A percentile compares a stretch with the other conserved stretches of the same genome.
Evolutionary conservation across 2,329 filamentous ascomycete species (phyloP).

Genomic region (Calonectria montana): DNA sequence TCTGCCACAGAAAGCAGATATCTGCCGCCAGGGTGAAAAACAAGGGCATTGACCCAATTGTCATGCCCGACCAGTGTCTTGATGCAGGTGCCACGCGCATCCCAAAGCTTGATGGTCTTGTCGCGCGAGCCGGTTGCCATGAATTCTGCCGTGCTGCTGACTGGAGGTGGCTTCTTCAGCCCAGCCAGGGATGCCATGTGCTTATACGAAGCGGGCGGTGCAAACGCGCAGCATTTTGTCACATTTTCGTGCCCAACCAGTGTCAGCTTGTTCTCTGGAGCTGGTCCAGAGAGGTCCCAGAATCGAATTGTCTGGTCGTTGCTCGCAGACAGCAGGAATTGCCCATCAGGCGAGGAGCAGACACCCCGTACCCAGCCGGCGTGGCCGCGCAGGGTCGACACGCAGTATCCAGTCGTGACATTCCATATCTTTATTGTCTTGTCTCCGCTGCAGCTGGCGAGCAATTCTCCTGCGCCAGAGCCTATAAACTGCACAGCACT

Average conservation of each 20-base stretch:
- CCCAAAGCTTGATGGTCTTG: slow-evolving; percentile 92
- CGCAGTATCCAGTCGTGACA: slow-evolving; percentile 89
- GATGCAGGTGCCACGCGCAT: slow-evolving; percentile 83
- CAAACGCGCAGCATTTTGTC: slow-evolving; percentile 87
- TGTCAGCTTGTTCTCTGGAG: slow-evolving; percentile 80
- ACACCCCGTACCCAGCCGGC: slow-evolving; percentile 93
- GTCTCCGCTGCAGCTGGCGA: slow-evolving; percentile 88
- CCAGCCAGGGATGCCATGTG: slow-evolving; percentile 84
- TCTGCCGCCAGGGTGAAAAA: slow-evolving; percentile 93
- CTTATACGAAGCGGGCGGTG: slow-evolving; percentile 80
- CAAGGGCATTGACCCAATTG: slow-evolving; percentile 89
- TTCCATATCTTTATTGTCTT: slow-evolving; percentile 92
- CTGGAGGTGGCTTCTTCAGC: slow-evolving; percentile 81
- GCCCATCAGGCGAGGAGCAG: slow-evolving; percentile 82
- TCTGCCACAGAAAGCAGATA: slow-evolving; percentile 88
- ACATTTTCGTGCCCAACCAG: slow-evolving; percentile 89
- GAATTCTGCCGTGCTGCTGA: slow-evolving; percentile 83
- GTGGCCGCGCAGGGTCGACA: slow-evolving; percentile 89
- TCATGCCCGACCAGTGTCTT: slow-evolving; percentile 90
- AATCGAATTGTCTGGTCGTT: slow-evolving; percentile 84
- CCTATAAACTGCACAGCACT: slow-evolving; percentile 90
- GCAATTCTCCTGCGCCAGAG: slow-evolving; percentile 83
- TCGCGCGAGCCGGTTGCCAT: slow-evolving; percentile 90
- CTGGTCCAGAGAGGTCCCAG: slow-evolving; percentile 80
- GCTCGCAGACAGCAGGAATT: slow-evolving; percentile 84